phyloP scores from a whole-genome alignment of 208 protist species.

The Strigomonas oncopelti region DNA sequence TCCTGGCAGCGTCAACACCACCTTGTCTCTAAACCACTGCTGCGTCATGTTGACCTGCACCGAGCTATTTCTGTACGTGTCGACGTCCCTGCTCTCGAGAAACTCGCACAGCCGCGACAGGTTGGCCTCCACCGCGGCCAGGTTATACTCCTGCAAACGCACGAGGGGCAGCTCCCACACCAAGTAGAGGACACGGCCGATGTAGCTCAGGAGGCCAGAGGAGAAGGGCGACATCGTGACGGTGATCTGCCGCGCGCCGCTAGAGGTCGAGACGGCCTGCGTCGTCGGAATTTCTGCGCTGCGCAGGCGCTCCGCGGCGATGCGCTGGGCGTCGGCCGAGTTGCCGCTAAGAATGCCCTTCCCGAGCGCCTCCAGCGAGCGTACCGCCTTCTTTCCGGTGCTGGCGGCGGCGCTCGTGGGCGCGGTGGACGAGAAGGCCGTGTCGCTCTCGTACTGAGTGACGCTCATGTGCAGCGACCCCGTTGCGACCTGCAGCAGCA shows the following conservation, averaged over 20 bases:
- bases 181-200: constrained; percentile 60
- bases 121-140: constrained; percentile 23
- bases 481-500: constrained; percentile 86
- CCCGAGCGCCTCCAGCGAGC: constrained; percentile 51
- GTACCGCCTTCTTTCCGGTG: constrained; percentile 20
- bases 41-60: constrained; percentile 2
- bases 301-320: constrained; percentile 63
- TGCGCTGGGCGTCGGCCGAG: constrained; percentile 47
- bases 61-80: constrained; percentile 8
- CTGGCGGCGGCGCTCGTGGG: constrained; percentile 11
- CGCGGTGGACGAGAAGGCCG: constrained; percentile 3
- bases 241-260: constrained; percentile 30
- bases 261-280: constrained; percentile 30
- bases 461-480: constrained; percentile 21
- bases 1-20: not conserved
- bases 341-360: constrained; percentile 32
- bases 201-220: constrained; percentile 45
- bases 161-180: constrained; percentile 60
- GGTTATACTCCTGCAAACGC: constrained; percentile 26
- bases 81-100: constrained; percentile 27
- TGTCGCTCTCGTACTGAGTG: constrained; percentile 1
- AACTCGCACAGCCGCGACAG: constrained; percentile 23
- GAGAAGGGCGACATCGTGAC: constrained; percentile 75
- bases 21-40: constrained; percentile 15
- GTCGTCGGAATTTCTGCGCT: constrained; percentile 48